Conservation (phyloP, 352 stramenopile genomes). For the Pythium pyrilobum region DNA sequence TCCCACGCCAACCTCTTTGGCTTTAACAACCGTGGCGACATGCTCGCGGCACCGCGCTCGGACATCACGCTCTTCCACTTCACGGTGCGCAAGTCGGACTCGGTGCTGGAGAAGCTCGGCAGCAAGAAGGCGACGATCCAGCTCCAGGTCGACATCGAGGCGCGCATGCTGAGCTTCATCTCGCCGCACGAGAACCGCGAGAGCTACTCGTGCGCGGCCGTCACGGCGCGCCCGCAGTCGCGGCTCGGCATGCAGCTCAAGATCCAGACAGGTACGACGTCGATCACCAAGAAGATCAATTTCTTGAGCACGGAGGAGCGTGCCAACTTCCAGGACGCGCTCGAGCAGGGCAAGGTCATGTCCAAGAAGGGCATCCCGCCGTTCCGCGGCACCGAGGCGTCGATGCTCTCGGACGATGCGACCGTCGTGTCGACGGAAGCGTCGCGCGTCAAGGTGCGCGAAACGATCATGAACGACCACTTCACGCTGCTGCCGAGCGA, state of each 20-base stretch:
- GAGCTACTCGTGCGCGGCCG: conserved; percentile 73
- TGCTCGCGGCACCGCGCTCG: conserved; percentile 26
- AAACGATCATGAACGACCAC: conserved; percentile 60
- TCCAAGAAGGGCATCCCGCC: conserved; percentile 45
- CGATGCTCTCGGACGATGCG: conserved; percentile 12
- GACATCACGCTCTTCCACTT: conserved; percentile 84
- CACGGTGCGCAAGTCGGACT: conserved; percentile 84
- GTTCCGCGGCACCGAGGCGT: conserved; percentile 14
- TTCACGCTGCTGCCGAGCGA: conserved; percentile 57
- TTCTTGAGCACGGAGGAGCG: conserved; percentile 82
- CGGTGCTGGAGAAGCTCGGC: conserved; percentile 71
- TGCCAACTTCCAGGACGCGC: conserved; percentile 70
- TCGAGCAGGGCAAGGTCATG: conserved; percentile 83
- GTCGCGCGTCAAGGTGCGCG: conserved; percentile 36
- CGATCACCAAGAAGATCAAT: conserved; percentile 81
- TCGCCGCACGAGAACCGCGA: conserved; percentile 70
- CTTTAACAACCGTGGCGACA: conserved; percentile 35
- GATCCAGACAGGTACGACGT: conserved; percentile 72
- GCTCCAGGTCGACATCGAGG: conserved; percentile 77
- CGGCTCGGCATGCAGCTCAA: conserved; percentile 79
- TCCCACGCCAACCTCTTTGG: conserved; percentile 77
- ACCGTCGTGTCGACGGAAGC: conserved; percentile 22
- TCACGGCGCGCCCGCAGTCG: conserved; percentile 74
- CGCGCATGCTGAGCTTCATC: conserved; percentile 80
- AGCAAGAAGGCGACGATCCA: conserved; percentile 82